A percentile compares a stretch with the other conserved stretches of the same genome.
phyloP scores from a whole-genome alignment of 2,329 filamentous ascomycete genomes.

The Ascochyta pisi region DNA sequence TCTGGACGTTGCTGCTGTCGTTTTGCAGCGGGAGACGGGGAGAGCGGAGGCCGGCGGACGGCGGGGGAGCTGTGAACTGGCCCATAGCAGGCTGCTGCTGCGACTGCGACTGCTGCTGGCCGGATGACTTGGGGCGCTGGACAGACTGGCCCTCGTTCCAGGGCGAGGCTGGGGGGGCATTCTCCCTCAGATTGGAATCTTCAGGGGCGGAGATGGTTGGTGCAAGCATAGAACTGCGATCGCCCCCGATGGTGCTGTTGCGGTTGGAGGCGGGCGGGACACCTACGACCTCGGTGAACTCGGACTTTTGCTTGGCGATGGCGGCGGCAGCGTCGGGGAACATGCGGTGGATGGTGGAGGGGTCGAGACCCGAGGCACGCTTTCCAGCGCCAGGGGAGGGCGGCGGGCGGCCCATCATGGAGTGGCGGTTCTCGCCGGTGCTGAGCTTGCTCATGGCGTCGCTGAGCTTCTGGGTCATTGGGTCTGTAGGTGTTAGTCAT shows the following conservation, averaged over 20 bases:
- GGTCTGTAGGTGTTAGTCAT: conserved; percentile 64
- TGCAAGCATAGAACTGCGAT: conserved; percentile 75
- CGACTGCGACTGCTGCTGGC: conserved; percentile 67
- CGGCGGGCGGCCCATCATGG: conserved; percentile 75
- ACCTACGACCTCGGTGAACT: conserved; percentile 94
- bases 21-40: conserved; percentile 73
- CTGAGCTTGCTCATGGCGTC: conserved; percentile 97
- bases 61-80: conserved; percentile 82
- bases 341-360: conserved; percentile 96
- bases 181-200: conserved; percentile 68
- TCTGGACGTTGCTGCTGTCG: conserved; percentile 76
- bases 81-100: conserved; percentile 73
- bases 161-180: conserved; percentile 73
- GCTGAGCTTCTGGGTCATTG: conserved; percentile 93
- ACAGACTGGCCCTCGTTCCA: conserved; percentile 69
- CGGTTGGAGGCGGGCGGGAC: conserved; percentile 89
- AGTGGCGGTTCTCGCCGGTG: conserved; percentile 86
- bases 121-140: conserved; percentile 76
- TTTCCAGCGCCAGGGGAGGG: conserved; percentile 74
- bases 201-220: conserved; percentile 76
- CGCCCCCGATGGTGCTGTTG: conserved; percentile 84
- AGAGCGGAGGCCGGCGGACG: conserved; percentile 78
- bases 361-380: conserved; percentile 92
- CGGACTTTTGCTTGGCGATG: conserved; percentile 98
- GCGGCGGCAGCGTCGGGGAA: conserved; percentile 97